Conservation (phyloP, 75 land plant species). For the Cunninghamia lanceolata region DNA sequence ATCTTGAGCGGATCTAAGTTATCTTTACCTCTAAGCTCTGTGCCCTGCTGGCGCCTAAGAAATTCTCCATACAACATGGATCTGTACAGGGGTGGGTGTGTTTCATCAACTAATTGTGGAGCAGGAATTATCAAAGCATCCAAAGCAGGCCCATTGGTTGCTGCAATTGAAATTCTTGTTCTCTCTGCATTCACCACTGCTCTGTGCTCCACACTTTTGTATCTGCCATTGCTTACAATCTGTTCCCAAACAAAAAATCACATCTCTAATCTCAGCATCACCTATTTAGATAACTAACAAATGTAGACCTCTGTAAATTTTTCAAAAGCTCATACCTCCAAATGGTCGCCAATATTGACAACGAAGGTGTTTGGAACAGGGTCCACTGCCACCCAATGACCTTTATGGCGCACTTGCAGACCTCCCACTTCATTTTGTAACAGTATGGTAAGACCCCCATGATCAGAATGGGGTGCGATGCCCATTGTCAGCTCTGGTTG, state of each 20-base stretch:
- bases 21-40: constrained; percentile 18
- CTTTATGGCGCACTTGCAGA: constrained; percentile 51
- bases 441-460: constrained; percentile 44
- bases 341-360: constrained; percentile 46
- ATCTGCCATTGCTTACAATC: constrained; percentile 78
- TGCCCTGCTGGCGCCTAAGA: constrained; percentile 35
- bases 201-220: constrained; percentile 72
- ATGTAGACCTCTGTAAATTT: not conserved
- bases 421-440: constrained; percentile 49
- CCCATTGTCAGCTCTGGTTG: constrained; percentile 66
- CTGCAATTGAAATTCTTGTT: constrained; percentile 54
- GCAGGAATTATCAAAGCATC: constrained; percentile 48
- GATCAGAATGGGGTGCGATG: constrained; percentile 50
- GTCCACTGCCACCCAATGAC: constrained; percentile 48
- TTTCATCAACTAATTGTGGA: constrained; percentile 30
- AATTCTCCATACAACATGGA: constrained; percentile 54
- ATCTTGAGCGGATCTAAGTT: not conserved
- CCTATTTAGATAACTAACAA: not conserved
- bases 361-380: constrained; percentile 52
- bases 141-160: constrained; percentile 45
- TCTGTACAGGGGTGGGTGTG: constrained; percentile 27
- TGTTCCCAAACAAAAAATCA: constrained; percentile 10
- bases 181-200: constrained; percentile 48
- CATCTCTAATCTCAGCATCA: not conserved
- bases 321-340: constrained; percentile 40